Percentiles rank a stretch among this genome's conserved stretches.
These are phyloP conservation scores for Penicillium sp. DNA, from an alignment of 2,329 filamentous ascomycete genomes.

Conservation along the genomic window DNA sequence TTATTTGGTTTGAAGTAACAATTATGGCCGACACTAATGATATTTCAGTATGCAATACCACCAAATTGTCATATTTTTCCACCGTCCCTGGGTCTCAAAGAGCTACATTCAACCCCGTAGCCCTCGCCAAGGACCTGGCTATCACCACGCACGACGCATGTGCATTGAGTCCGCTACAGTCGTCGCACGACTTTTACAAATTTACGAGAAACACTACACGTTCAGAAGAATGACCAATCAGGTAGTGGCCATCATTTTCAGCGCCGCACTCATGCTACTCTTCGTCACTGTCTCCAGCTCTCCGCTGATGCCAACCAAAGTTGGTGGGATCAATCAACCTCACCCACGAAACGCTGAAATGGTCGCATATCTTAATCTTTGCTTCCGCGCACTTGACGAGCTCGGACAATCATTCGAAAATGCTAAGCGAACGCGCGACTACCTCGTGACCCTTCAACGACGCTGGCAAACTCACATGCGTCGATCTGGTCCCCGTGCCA, in stretches of 20 bases:
- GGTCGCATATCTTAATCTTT: conserved; percentile 41
- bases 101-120: conserved; percentile 43
- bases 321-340: conserved; percentile 18
- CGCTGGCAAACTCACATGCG: conserved; percentile 41
- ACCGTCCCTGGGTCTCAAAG: conserved; percentile 47
- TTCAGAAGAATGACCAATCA: conserved; percentile 48
- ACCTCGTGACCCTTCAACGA: conserved; percentile 40
- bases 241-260: conserved; percentile 47
- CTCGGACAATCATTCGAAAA: conserved; percentile 43
- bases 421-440: conserved; percentile 42
- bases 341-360: conserved; percentile 31
- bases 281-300: conserved; percentile 40
- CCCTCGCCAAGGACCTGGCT: conserved; percentile 45
- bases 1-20: not conserved
- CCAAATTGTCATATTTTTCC: conserved; percentile 47
- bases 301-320: conserved; percentile 21
- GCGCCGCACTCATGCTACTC: conserved; percentile 43
- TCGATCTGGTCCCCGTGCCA: conserved; percentile 28
- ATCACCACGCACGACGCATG: conserved; percentile 45
- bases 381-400: conserved; percentile 46
- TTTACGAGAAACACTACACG: conserved; percentile 45
- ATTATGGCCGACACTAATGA: not conserved
- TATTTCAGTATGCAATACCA: conserved; percentile 44
- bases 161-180: conserved; percentile 45
- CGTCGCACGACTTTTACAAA: conserved; percentile 42